Evolutionary conservation across 106 monocot species (phyloP), one percentile per base, ranked within the genome.

Genomic region (Triglochin maritima): DNA sequence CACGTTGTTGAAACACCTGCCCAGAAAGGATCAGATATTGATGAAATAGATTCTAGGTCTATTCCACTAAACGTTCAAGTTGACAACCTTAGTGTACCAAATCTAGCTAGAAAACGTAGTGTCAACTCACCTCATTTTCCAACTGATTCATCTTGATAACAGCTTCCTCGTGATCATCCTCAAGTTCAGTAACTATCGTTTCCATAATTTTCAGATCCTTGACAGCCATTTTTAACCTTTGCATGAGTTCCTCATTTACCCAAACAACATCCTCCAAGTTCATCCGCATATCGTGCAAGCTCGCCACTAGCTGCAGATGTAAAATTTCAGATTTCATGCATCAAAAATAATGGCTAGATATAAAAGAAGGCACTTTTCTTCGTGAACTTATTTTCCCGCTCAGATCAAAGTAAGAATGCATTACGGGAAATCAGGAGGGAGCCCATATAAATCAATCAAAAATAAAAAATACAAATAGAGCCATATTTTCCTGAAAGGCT

Each of bases 141-240:
- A 91, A 71, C 50, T 76, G 54, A 57, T 82, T 75, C 57, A 87
- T 83, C 69, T 66, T 84, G 17, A 68, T 46, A 49, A 92, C 71
- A 71, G 82, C 78, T 47, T 79, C 83, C 42, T 92, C 87, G 53
- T 77, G 68, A 57, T 87, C 91, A 52, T 85, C 85, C 60, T 92
- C 91, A 65, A 83, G 72, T 73, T 92, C 91, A 54, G 78, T 56
- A 67, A 85, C 67, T 13, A 82, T 44, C 12, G 56, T 76, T 64
- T 81, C 82, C 46, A 80, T 69, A 7, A 74, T 45, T 17, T 70
- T 78, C 29, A 72, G 62, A 15, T 87, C 84, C 56, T 79, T 80
- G 6, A 76, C 46, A 29, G 72, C 87, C 44, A 57, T 65, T 47
- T 73, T 71, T 62, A 91, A 49, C 55, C 69, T 67, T 49, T 82